Percentiles rank a stretch among this genome's conserved stretches.
Conservation (phyloP, 1,139 yeast species). For the Saccharomyces hybrid region DNA sequence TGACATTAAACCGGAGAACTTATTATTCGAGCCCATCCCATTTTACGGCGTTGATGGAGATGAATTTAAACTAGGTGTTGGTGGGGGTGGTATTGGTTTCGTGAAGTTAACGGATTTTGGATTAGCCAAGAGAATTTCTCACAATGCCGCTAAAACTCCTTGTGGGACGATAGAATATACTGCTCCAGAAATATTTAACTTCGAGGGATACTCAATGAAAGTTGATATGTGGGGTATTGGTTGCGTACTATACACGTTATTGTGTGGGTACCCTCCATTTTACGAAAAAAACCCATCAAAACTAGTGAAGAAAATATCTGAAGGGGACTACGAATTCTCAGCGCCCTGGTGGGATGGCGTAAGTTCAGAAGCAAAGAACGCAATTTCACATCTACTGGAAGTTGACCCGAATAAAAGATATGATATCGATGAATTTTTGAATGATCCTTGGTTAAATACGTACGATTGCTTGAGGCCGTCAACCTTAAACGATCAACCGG, state of each 20-base stretch:
- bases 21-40: slow-evolving; percentile 65
- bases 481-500: neutral
- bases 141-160: slow-evolving; percentile 60
- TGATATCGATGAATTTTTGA: slow-evolving; percentile 62
- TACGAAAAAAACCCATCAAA: slow-evolving; percentile 59
- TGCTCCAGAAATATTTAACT: slow-evolving; percentile 88
- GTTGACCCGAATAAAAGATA: slow-evolving; percentile 71
- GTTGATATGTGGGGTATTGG: slow-evolving; percentile 98
- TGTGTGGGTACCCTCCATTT: slow-evolving; percentile 95
- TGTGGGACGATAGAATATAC: slow-evolving; percentile 90
- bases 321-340: slow-evolving; percentile 66
- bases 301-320: slow-evolving; percentile 61
- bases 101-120: slow-evolving; percentile 93
- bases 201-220: slow-evolving; percentile 60
- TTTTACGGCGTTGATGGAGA: slow-evolving; percentile 73
- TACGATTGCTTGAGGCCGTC: slow-evolving; percentile 10
- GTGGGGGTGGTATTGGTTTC: slow-evolving; percentile 83
- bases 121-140: slow-evolving; percentile 69
- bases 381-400: slow-evolving; percentile 63
- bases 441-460: slow-evolving; percentile 62
- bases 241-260: slow-evolving; percentile 77
- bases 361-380: slow-evolving; percentile 58
- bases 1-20: slow-evolving; percentile 91
- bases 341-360: slow-evolving; percentile 95
- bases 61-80: slow-evolving; percentile 71